Evolutionary conservation across 805 yeast species (phyloP).

Genomic region (Dipodascus geniculatus): DNA sequence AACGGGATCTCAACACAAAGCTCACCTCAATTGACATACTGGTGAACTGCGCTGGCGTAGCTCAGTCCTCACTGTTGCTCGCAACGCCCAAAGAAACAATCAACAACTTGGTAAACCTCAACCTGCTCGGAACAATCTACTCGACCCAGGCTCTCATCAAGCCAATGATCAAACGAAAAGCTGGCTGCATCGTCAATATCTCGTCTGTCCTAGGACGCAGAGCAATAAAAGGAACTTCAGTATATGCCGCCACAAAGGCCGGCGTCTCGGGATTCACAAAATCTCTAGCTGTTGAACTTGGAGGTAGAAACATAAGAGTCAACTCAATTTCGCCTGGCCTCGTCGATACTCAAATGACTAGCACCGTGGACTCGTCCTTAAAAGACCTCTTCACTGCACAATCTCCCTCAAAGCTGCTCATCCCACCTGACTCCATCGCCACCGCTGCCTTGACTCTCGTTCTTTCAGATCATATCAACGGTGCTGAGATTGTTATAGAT

Average conservation of each 20-base stretch:
- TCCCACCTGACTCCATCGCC: conserved; percentile 12
- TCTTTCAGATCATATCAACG: conserved; percentile 10
- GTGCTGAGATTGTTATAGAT: conserved; percentile 10
- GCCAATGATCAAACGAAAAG: conserved; percentile 35
- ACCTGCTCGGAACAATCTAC: conserved; percentile 50
- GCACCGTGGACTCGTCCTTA: conserved; percentile 4
- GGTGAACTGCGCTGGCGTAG: conserved; percentile 46
- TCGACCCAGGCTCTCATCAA: conserved; percentile 41
- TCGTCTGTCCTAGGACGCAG: conserved; percentile 50
- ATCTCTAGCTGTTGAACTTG: conserved; percentile 48
- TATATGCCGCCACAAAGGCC: conserved; percentile 60
- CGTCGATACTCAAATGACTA: conserved; percentile 49
- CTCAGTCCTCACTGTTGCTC: conserved; percentile 43
- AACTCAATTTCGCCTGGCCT: conserved; percentile 63
- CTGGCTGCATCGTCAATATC: conserved; percentile 42
- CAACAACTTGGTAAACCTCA: conserved; percentile 36
- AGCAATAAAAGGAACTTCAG: conserved; percentile 41
- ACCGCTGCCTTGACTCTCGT: conserved; percentile 14
- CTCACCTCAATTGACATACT: conserved; percentile 30
- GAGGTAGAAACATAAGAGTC: conserved; percentile 40
- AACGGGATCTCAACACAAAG: not conserved
- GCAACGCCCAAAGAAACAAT: conserved; percentile 33
- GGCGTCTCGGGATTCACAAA: conserved; percentile 55
- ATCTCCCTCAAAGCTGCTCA: conserved; percentile 6
- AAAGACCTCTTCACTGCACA: conserved; percentile 7